Conservation (phyloP, 352 stramenopile genomes). For the Phytophthora kernoviae region DNA sequence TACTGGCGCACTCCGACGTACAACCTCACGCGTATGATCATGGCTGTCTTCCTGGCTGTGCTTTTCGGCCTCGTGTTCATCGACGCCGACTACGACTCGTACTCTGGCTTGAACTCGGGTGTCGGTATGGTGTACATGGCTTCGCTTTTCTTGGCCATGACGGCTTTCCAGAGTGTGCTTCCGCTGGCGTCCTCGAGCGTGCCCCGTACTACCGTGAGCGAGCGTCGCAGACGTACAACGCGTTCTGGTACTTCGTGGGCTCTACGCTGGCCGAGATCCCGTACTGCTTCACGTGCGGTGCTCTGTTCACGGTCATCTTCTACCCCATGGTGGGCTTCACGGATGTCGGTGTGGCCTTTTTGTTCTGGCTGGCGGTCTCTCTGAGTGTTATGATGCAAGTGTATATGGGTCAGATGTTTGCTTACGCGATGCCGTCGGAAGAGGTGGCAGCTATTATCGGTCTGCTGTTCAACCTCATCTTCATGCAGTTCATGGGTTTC, state of each 20-base stretch:
- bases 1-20: slow-evolving; percentile 69
- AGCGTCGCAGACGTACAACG: slow-evolving; percentile 79
- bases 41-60: slow-evolving; percentile 68
- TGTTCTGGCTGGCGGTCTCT: slow-evolving; percentile 31
- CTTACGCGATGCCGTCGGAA: slow-evolving; percentile 33
- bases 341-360: slow-evolving; percentile 16
- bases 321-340: slow-evolving; percentile 47
- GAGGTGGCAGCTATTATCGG: slow-evolving; percentile 40
- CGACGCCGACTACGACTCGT: slow-evolving; percentile 37
- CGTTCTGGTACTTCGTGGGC: slow-evolving; percentile 65
- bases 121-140: slow-evolving; percentile 64
- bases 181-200: slow-evolving; percentile 65
- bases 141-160: slow-evolving; percentile 65
- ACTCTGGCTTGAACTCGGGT: slow-evolving; percentile 37
- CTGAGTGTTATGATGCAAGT: slow-evolving; percentile 39
- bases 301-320: slow-evolving; percentile 45
- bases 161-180: slow-evolving; percentile 72
- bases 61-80: slow-evolving; percentile 77
- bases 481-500: slow-evolving; percentile 47
- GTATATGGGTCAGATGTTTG: slow-evolving; percentile 43
- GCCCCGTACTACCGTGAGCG: slow-evolving; percentile 78
- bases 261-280: slow-evolving; percentile 62
- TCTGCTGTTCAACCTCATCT: slow-evolving; percentile 38
- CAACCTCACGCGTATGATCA: slow-evolving; percentile 63
- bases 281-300: slow-evolving; percentile 47